Evolutionary conservation across 208 protist genomes (phyloP).

Genomic region (Trypanosoma congolense): DNA sequence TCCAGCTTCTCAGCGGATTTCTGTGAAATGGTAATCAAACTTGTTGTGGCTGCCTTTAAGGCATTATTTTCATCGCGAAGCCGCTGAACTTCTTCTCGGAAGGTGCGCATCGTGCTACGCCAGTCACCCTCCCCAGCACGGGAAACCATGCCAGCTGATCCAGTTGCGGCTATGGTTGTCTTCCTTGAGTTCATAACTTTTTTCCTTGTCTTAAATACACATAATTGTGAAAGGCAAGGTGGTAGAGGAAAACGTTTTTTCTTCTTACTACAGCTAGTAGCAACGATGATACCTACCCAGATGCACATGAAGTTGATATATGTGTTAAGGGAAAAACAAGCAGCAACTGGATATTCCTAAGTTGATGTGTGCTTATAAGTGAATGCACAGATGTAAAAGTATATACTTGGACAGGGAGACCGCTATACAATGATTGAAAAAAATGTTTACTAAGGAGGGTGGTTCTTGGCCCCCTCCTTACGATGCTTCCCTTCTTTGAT

Average conservation of each 20-base stretch:
- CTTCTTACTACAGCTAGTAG: too few relatives aligned
- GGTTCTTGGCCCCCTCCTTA: too few relatives aligned
- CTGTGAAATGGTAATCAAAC: conserved; percentile 5
- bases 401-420: background rate
- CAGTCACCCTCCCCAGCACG: conserved; percentile 11
- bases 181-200: conserved; percentile 10
- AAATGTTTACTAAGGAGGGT: too few relatives aligned
- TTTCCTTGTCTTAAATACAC: background rate
- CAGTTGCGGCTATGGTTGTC: background rate
- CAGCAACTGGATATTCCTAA: background rate
- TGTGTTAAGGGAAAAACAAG: background rate
- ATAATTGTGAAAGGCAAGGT: too few relatives aligned
- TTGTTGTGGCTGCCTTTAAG: conserved; percentile 5
- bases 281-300: too few relatives aligned
- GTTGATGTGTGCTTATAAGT: conserved; percentile 5
- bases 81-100: conserved; percentile 15
- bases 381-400: background rate
- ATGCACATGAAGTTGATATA: too few relatives aligned
- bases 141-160: background rate
- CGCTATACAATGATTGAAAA: background rate
- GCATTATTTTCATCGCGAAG: conserved; percentile 15
- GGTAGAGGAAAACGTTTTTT: too few relatives aligned
- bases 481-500: too few relatives aligned
- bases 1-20: conserved; percentile 15
- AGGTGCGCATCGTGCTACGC: conserved; percentile 7